phyloP scores from a whole-genome alignment of 2,329 filamentous ascomycete species.

The Nemania bipapillata region DNA sequence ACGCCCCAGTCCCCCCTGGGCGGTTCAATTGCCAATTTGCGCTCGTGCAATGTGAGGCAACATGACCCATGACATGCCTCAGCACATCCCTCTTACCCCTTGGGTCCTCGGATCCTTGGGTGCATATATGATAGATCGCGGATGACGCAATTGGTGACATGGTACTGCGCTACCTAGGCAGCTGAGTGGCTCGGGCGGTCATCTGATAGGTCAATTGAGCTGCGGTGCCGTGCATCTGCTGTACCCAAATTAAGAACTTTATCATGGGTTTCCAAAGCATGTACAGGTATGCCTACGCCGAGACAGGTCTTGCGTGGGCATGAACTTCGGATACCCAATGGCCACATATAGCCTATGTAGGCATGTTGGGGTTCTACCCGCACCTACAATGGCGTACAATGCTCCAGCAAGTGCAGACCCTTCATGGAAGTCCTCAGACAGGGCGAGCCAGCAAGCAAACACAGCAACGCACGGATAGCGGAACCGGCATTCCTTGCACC shows the following conservation, averaged over 20 bases:
- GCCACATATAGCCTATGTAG: neutral
- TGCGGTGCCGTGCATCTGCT: constrained; percentile 18
- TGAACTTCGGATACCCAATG: neutral
- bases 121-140: constrained; percentile 16
- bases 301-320: constrained; percentile 13
- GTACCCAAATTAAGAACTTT: constrained; percentile 22
- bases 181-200: constrained; percentile 30
- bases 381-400: neutral
- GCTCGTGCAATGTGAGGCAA: constrained; percentile 19
- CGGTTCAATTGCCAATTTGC: constrained; percentile 5
- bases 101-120: too few relatives aligned
- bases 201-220: constrained; percentile 47
- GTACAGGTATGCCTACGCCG: constrained; percentile 1
- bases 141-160: constrained; percentile 37
- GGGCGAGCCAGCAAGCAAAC: constrained; percentile 10
- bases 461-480: too few relatives aligned
- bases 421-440: constrained; percentile 9
- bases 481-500: constrained; percentile 22
- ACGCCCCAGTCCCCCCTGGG: neutral
- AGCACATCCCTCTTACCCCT: too few relatives aligned
- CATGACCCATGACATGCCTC: constrained; percentile 17
- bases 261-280: constrained; percentile 16
- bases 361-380: neutral
- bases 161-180: constrained; percentile 17
- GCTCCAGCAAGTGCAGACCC: neutral